Base-by-base conservation (phyloP, 305 asterid genomes). In the Petunia hybrid region DNA sequence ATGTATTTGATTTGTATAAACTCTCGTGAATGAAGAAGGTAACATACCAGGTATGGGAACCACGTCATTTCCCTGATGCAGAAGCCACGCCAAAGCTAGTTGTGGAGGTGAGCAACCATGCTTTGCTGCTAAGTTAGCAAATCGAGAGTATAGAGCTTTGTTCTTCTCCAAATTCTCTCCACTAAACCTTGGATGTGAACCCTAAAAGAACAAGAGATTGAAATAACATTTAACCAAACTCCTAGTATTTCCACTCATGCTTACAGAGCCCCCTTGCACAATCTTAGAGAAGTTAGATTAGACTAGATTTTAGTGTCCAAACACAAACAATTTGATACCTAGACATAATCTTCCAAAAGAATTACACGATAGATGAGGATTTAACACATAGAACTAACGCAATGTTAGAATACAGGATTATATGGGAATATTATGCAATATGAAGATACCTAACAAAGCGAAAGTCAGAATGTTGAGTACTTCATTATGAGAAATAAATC, bases 61-160 rank as follows among this genome's bases (percentile, higher is more conserved):
- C 22, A 91, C 80, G 51, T 87, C 91, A 12, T 89, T 79, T 35
- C 92, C 89, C 80, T 89, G 92, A 74, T 86, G 85, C 42, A 88
- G 86, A 60, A 91, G 86, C 95, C 92, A 91, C 0, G 89, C 88
- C 68, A 91, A 85, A 65, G 91, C 92, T 57, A 91, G 86, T 77
- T 91, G 93, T 51, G 92, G 85, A 69, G 90, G 86, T 4, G 87
- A 79, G 46, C 91, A 88, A 46, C 77, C 57, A 61, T 86, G 87
- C 82, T 82, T 87, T 12, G 74, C 86, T 6, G 92, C 91, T 79
- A 90, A 69, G 61, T 77, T 65, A 9, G 85, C 86, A n/a, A 90
- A 65, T 59, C 74, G 81, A 9, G 43, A 31, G 55, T 84, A 90
- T 5, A 87, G 81, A 63, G 42, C 85, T 76, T 83, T 83, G 89